Evolutionary conservation across 192 early-diverging fungal genomes (phyloP), one percentile per base, ranked within the genome.

Genomic region (Lunasporangiospora selenospora): DNA sequence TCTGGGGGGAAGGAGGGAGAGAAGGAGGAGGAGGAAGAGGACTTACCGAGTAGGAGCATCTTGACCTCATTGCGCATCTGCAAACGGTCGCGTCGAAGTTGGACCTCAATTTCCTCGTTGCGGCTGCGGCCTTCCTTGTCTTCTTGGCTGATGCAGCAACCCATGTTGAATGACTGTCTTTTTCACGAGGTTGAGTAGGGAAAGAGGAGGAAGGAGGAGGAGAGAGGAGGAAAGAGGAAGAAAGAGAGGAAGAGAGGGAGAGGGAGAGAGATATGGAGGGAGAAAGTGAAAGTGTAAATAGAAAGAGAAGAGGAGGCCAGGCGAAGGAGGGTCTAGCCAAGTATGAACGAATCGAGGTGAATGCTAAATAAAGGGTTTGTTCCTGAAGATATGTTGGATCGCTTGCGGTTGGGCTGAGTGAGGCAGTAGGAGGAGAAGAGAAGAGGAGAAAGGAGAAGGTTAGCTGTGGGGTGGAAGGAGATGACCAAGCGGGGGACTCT

Each of bases 21-120:
- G n/a, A n/a, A n/a, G n/a, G n/a, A n/a, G n/a, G n/a, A n/a, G n/a
- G n/a, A n/a, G n/a, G n/a, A n/a, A n/a, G 33, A 19, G 26, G n/a
- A 62, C 58, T 58, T 85, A 88, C 87, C 88, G 15, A 98, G 84
- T 46, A 98, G 80, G 29, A 98, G 84, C 93, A 98, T 95, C 83
- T 98, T 98, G 73, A 98, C 89, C 80, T 97, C 93, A 65, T 95
- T 93, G 38, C 89, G 83, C 81, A 94, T 75, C 47, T 82, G 84
- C 42, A 86, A 75, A 63, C 90, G 89, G 62, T 98, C 96, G 42
- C 84, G 83, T 67, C 84, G 89, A 51, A 98, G 78, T 76, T 91
- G 89, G 75, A 86, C 88, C 53, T 98, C 94, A 57, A 98, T 98
- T 54, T 92, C 93, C 49, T 96, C 91, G 64, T 95, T 96, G 23